Base-by-base conservation (phyloP, 306 rosid species). In the Quillaja saponaria region DNA sequence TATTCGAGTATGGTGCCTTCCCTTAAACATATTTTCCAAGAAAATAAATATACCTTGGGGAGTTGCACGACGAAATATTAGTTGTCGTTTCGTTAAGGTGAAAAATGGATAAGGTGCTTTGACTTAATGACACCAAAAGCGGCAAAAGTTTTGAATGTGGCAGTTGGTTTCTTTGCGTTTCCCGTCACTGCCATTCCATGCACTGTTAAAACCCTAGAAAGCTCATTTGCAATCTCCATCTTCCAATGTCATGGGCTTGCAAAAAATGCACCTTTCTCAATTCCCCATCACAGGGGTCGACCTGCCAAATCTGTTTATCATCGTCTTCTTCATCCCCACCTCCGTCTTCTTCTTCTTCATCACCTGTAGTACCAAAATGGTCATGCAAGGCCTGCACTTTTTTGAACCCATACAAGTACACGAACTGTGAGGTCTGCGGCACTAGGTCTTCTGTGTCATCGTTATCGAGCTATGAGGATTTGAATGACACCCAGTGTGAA, bases 361-460 rank as follows among this genome's bases (percentile, higher is more conserved):
- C 89, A 20, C 38, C 84, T 0, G 53, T 76, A 14, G 31, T 73
- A 25, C 64, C 94, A 3, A 85, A 81, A 76, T 90, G 98, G 98
- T 64, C 95, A 4, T 89, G 96, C 87, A 91, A 79, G 67, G 91
- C 88, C 14, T 91, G 98, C 87, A 91, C 96, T 41, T 83, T 91
- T 62, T 64, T 88, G 53, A 91, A 91, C 85, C 78, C 85, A 0
- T 88, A 81, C 60, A 81, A 72, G 16, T 78, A 54, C 64, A 31
- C 90, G 9, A 66, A 66, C 37, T 88, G 96, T 73, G 79, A 84
- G 8, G 64, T 92, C 49, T 88, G 98, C 18, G 80, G 53, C 53
- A 76, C 94, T 10, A 84, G 95, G 53, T 81, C 82, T 59, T 78
- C 85, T 2, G 76, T 78, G 55, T 80, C 81, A 13, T 84, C 95